Conservation (phyloP, 2,329 filamentous ascomycete species). For the Epichloe elymi region DNA sequence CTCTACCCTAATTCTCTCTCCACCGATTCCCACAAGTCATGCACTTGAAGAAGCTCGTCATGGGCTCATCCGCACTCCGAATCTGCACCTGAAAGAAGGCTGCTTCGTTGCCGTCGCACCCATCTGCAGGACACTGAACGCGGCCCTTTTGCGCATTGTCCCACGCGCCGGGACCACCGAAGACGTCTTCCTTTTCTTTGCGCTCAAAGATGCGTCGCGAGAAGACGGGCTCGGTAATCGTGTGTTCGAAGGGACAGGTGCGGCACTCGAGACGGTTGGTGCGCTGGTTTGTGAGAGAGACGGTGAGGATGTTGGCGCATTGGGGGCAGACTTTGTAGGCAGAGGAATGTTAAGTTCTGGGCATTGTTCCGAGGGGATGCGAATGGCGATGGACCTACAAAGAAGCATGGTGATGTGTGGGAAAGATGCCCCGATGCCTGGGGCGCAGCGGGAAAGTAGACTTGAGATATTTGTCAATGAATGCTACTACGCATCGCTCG, state of each 20-base stretch:
- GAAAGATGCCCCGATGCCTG: constrained; percentile 1
- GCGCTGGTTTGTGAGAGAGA: constrained; percentile 43
- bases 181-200: constrained; percentile 79
- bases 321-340: constrained; percentile 59
- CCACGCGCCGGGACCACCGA: constrained; percentile 80
- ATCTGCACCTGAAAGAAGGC: constrained; percentile 98
- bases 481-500: too few relatives aligned
- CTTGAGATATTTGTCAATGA: too few relatives aligned
- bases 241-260: constrained; percentile 85
- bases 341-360: constrained; percentile 2
- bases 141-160: constrained; percentile 78
- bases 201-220: constrained; percentile 73
- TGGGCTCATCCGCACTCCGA: constrained; percentile 93
- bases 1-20: constrained; percentile 51
- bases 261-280: constrained; percentile 86
- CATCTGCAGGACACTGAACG: constrained; percentile 69
- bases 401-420: constrained; percentile 42
- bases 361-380: not conserved
- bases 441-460: not conserved
- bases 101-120: constrained; percentile 71
- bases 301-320: constrained; percentile 74
- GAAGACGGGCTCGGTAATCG: constrained; percentile 66
- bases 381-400: constrained; percentile 33
- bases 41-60: constrained; percentile 91
- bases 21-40: constrained; percentile 53